Evolutionary conservation across 257 asterid genomes (phyloP), one percentile per base, ranked within the genome.

Genomic region (Scutellaria galericulata): DNA sequence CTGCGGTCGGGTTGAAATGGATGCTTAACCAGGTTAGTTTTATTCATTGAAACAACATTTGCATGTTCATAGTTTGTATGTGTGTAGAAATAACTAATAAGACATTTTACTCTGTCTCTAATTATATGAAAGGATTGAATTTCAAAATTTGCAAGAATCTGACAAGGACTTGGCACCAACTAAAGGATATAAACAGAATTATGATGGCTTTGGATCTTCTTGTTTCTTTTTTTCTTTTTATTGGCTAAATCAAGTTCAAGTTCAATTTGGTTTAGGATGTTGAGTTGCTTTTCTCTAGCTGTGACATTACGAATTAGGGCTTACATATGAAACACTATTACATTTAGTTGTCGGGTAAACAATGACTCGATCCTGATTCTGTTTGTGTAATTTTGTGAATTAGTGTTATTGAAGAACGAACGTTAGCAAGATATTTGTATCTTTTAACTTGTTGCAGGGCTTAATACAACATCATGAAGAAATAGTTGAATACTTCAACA

Each of bases 1-100:
- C 99, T 75, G 99, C 99, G 4, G 89, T 95, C 73, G 99, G 99
- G 68, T 82, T 95, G 84, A 95, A 95, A 81, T 92, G 99, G 99
- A 95, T 95, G 99, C 90, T 95, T 78, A 95, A 95, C 71, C 98
- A 95, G 93, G 98, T 85, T 50, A 72, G 41, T 61, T 72, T 68
- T 69, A 2, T 80, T 0, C 9, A 70, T 15, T 44, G 3, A 31
- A 55, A 50, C 14, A 51, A 11, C 11, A 12, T 53, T 18, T 67
- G 53, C 50, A 54, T 46, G 61, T 58, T 13, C 14, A 35, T 57
- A 31, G 22, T 13, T 6, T 13, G 57, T 24, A n/a, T 41, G 35
- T 71, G 50, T 14, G 6, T 12, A 15, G 37, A 14, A 13, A 48
- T 9, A 66, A 24, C 7, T 10, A 0, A 18, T 18, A 18, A 18